Evolutionary conservation across 495 filamentous ascomycete species (phyloP).

Genomic region (Penicillium paradoxum): DNA sequence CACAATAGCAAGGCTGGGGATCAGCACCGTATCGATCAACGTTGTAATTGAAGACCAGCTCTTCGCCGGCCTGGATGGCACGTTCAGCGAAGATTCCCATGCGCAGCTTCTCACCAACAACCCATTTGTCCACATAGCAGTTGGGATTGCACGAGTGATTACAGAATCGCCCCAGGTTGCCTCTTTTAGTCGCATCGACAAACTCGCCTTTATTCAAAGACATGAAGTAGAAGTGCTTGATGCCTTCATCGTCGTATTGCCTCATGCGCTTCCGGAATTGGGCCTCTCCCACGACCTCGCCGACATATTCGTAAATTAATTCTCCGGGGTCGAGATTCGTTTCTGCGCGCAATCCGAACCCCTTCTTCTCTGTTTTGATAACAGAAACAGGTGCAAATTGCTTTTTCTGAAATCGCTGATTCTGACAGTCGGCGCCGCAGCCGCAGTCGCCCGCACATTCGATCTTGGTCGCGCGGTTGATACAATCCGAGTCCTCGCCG

Average conservation of each 20-base stretch:
- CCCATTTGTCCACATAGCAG: conserved; percentile 99
- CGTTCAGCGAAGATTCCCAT: conserved; percentile 98
- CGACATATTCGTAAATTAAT: conserved; percentile 97
- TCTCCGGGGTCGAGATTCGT: conserved; percentile 69
- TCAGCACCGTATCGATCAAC: conserved; percentile 97
- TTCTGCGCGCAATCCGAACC: conserved; percentile 84
- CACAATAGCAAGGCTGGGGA: conserved; percentile 95
- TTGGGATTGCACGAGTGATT: conserved; percentile 99
- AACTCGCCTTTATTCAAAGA: conserved; percentile 95
- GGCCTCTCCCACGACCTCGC: conserved; percentile 92
- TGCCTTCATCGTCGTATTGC: conserved; percentile 89
- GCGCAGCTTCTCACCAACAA: conserved; percentile 94
- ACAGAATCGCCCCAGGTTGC: conserved; percentile 94
- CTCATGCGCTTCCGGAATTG: conserved; percentile 83
- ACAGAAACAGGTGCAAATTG: conserved; percentile 89
- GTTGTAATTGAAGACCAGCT: conserved; percentile 99
- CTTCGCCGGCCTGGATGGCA: conserved; percentile 80
- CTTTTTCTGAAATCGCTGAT: conserved; percentile 88
- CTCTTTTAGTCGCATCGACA: conserved; percentile 95
- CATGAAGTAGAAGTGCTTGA: conserved; percentile 99
- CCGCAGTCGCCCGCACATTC: conserved; percentile 84
- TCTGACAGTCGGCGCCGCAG: conserved; percentile 84
- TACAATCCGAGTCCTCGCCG: conserved; percentile 96
- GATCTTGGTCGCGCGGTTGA: conserved; percentile 97
- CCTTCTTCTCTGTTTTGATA: conserved; percentile 96